Base-by-base conservation (phyloP, 2,329 filamentous ascomycete genomes). In the Phialophora tarda region DNA sequence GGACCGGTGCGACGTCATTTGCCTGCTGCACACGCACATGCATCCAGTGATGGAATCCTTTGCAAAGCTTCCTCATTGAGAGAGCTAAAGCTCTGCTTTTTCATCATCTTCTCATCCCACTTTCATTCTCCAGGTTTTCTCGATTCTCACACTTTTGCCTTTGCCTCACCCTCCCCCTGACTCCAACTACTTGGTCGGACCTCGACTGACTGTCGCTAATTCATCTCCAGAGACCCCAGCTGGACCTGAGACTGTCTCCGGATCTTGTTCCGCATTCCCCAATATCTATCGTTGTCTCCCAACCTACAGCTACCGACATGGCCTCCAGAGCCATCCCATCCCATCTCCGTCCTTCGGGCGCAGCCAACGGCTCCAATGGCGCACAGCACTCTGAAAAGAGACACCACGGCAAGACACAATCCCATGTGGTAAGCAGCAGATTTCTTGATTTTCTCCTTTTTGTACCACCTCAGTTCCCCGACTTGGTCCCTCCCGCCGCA, bases 241-340 rank as follows among this genome's bases (percentile, higher is more conserved):
- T n/a, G 28, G 57, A 47, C 21, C 59, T 44, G 59, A 61, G 23
- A 53, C 59, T 26, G 28, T 53, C 30, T 28, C 21, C 23, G 24
- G 30, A 54, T 61, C 59, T 17, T 32, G 38, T 51, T 53, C 26
- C 50, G 47, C 30, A 5, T 11, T 54, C 26, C n/a, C 41, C 17
- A 53, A 12, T 32, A 6, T 11, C 11, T 32, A 6, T 11, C 11
- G 30, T 50, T 23, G 34, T 50, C 14, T 30, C 34, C 10, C 34
- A n/a, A 38, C n/a, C 56, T 41, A 55, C 26, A 50, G 30, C 48
- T 59, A 53, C 61, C 73, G 82, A 73, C 74, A 94, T 94, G 90
- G 88, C 91, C 71, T 84, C 87, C 76, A 92, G 87, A 81, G 91
- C 91, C 71, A 83, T 97, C 74, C 92, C 93, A 71, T 85, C 91